Conservation (phyloP, 176 grass and related monocot genomes). For the Eragrostis curvula region DNA sequence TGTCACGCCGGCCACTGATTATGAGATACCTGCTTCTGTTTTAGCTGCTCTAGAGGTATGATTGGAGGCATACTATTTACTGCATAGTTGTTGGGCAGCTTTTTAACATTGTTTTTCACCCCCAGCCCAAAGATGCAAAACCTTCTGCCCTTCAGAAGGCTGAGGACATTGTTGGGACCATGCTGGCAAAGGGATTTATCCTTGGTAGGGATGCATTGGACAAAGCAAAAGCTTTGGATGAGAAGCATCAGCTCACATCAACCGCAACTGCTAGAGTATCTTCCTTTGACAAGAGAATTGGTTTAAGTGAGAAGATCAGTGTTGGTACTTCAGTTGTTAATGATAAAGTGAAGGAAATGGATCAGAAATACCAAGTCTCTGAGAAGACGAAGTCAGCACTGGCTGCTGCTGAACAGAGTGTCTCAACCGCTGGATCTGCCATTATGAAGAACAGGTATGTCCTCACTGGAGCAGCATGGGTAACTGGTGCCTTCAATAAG, state of each 20-base stretch:
- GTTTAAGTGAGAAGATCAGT: slow-evolving; percentile 85
- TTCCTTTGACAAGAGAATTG: slow-evolving; percentile 80
- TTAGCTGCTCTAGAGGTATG: slow-evolving; percentile 63
- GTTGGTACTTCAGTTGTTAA: slow-evolving; percentile 67
- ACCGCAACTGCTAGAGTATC: slow-evolving; percentile 79
- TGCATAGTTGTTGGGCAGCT: background rate
- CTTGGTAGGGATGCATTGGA: slow-evolving; percentile 84
- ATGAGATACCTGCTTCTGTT: slow-evolving; percentile 68
- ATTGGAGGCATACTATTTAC: slow-evolving; percentile 12
- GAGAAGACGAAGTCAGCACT: slow-evolving; percentile 85
- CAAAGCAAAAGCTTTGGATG: slow-evolving; percentile 80
- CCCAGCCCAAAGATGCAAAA: slow-evolving; percentile 56
- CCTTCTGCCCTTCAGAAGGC: slow-evolving; percentile 70
- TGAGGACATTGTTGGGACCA: slow-evolving; percentile 79
- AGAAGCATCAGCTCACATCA: slow-evolving; percentile 78
- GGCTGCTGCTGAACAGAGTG: slow-evolving; percentile 73
- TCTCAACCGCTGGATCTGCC: slow-evolving; percentile 80
- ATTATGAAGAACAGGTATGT: slow-evolving; percentile 88
- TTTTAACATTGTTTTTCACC: slow-evolving; percentile 13
- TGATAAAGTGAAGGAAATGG: slow-evolving; percentile 90
- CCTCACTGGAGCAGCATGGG: slow-evolving; percentile 88
- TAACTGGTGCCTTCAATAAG: slow-evolving; percentile 79
- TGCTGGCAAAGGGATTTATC: slow-evolving; percentile 86
- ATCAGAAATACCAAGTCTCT: slow-evolving; percentile 86
- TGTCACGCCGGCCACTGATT: slow-evolving; percentile 64